Percentiles rank a stretch among this genome's conserved stretches.
Conservation (phyloP, 1,284 basidiomycete genomes). For the Polyporus tsugae region DNA sequence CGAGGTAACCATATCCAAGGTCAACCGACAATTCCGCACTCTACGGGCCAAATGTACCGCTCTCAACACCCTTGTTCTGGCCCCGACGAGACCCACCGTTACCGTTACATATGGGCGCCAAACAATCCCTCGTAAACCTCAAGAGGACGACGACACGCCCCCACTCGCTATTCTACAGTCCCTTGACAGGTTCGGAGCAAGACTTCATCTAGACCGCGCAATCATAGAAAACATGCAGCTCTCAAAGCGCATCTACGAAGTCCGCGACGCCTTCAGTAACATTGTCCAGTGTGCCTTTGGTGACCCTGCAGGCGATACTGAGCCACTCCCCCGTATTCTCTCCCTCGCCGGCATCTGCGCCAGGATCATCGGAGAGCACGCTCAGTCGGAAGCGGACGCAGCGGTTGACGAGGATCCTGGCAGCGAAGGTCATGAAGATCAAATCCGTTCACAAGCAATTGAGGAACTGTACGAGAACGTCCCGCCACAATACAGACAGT, state of each 20-base stretch:
- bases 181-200: slow-evolving; percentile 44
- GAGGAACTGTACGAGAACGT: slow-evolving; percentile 59
- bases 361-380: slow-evolving; percentile 53
- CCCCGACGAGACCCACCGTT: slow-evolving; percentile 31
- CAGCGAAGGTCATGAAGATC: slow-evolving; percentile 35
- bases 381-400: slow-evolving; percentile 47
- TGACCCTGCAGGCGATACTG: slow-evolving; percentile 7
- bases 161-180: slow-evolving; percentile 52
- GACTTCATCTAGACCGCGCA: slow-evolving; percentile 47
- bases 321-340: slow-evolving; percentile 8
- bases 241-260: slow-evolving; percentile 56
- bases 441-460: slow-evolving; percentile 42
- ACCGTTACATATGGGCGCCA: slow-evolving; percentile 39
- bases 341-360: slow-evolving; percentile 59
- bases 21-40: slow-evolving; percentile 62
- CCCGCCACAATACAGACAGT: slow-evolving; percentile 59
- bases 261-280: slow-evolving; percentile 62
- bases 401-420: slow-evolving; percentile 39
- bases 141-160: slow-evolving; percentile 35
- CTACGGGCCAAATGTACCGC: slow-evolving; percentile 59
- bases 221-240: slow-evolving; percentile 50
- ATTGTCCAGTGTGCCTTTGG: slow-evolving; percentile 47
- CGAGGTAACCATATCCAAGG: slow-evolving; percentile 51
- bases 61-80: slow-evolving; percentile 42
- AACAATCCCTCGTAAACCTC: slow-evolving; percentile 6